Evolutionary conservation across 306 rosid species (phyloP), one percentile per base, ranked within the genome.

Genomic region (Luffa acutangula): DNA sequence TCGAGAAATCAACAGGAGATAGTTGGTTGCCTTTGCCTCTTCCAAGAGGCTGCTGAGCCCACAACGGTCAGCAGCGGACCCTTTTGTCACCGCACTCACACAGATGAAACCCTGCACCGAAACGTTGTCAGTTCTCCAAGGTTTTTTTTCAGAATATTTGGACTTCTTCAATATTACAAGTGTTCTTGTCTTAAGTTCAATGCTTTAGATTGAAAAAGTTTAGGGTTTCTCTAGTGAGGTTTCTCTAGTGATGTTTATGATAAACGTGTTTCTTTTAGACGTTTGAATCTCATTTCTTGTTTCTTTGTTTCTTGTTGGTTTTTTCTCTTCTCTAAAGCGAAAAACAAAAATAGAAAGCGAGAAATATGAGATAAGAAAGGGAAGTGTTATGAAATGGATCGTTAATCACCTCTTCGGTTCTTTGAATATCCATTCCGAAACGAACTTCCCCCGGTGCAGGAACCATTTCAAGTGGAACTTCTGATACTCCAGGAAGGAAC

Each of bases 401-500:
- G 0, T 0, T 45, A 71, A 12, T 25, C 48, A 72, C 92, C 89
- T 91, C 93, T 48, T 89, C 94, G 1, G 91, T 87, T 52, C 83
- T 79, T 62, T 89, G 89, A 31, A 93, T 85, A 79, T 93, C 96
- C 90, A 91, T 81, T 70, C 97, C 93, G 7, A 88, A 89, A 21
- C 88, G 87, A 6, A 39, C 79, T 80, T 93, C 92, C 1, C 81
- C 85, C 3, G 6, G 56, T 81, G 10, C 80, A 48, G 97, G 94
- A 60, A 88, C 67, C 85, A 93, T 76, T 60, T 86, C 88, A 11
- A 86, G 65, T 4, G 78, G 51, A 83, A 91, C 41, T 84, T 93
- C 98, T 79, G 80, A 79, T 17, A 85, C 80, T 82, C 92, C 98
- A 0, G 93, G 96, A 31, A 93, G 88, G 84, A 86, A 91, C 96